Evolutionary conservation across 2,329 filamentous ascomycete species (phyloP).

Genomic region (Penicillium sp.): DNA sequence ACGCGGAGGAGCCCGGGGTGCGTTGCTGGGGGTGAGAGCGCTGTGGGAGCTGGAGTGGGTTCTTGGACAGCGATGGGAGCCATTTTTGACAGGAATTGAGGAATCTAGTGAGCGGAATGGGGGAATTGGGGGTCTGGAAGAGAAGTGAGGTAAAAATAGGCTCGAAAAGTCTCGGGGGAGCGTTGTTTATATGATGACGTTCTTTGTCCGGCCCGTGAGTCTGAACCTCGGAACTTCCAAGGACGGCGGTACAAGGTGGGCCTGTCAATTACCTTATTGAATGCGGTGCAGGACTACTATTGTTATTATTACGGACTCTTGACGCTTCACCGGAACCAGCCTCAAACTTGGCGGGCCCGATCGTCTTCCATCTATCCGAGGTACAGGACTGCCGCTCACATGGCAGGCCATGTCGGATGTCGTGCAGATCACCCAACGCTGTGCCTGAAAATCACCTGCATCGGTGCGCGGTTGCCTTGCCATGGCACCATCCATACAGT

Average conservation of each 20-base stretch:
- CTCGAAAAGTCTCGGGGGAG: background rate
- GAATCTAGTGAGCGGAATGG: background rate
- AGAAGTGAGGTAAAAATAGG: background rate
- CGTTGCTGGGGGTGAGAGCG: slow-evolving; percentile 25
- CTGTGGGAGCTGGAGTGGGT: slow-evolving; percentile 23
- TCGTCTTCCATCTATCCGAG: slow-evolving; percentile 14
- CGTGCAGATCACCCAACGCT: background rate
- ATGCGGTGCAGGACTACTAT: background rate
- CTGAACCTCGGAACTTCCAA: slow-evolving; percentile 8
- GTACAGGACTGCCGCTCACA: slow-evolving; percentile 1
- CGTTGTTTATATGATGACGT: background rate
- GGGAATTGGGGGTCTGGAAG: background rate
- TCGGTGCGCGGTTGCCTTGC: background rate
- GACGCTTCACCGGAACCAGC: background rate
- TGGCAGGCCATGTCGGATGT: background rate
- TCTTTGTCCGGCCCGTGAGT: background rate
- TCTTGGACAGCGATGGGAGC: slow-evolving; percentile 29
- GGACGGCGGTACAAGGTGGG: slow-evolving; percentile 2
- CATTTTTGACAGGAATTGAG: slow-evolving; percentile 16
- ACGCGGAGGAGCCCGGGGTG: slow-evolving; percentile 36
- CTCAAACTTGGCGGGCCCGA: background rate
- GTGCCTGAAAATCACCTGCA: background rate
- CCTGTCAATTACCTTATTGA: background rate
- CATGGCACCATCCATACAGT: background rate
- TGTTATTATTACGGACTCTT: background rate